Evolutionary conservation across 306 rosid genomes (phyloP), one percentile per base, ranked within the genome.

Genomic region (Acacia confusa): DNA sequence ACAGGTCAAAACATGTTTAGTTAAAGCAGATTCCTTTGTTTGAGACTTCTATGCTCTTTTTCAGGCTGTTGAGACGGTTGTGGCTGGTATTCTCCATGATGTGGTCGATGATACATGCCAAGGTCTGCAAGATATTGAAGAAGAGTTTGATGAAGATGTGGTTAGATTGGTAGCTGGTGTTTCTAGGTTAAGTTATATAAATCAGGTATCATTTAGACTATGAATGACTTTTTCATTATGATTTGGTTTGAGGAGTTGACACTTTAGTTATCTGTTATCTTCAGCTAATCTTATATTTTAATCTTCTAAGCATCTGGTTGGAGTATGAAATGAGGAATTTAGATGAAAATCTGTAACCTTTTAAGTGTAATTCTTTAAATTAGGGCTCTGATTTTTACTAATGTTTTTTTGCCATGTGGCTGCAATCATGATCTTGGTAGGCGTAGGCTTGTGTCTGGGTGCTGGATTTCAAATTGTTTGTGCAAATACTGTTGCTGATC

Each of bases 81-180:
- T 93, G 86, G 97, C 99, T 68, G 99, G 99, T 83, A 87, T 95
- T 88, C 95, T 95, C 70, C 99, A 95, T 75, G 99, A 95, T 16
- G 93, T 95, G 83, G 91, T 95, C 64, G 99, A 95, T 83, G 97
- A 95, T 73, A 89, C 99, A 58, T 75, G 88, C 79, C 87, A 89
- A 88, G 89, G 91, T 79, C 90, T 95, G 83, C 87, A 63, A 67
- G 87, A 70, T 52, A 82, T 95, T 79, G 89, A 93, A 87, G 88
- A 85, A 82, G 93, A 93, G 76, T 95, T 95, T 84, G 99, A 97
- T 47, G 89, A 89, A 72, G 97, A 89, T 40, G 97, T 95, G 81
- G 92, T 89, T 76, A 92, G 85, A 87, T 86, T 95, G 88, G 97
- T 93, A 44, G 95, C 97, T 2, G 91, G 97, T 74, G 99, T 95